Evolutionary conservation across 176 grass and related monocot species (phyloP).

Genomic region (Phoenix roebelenii): DNA sequence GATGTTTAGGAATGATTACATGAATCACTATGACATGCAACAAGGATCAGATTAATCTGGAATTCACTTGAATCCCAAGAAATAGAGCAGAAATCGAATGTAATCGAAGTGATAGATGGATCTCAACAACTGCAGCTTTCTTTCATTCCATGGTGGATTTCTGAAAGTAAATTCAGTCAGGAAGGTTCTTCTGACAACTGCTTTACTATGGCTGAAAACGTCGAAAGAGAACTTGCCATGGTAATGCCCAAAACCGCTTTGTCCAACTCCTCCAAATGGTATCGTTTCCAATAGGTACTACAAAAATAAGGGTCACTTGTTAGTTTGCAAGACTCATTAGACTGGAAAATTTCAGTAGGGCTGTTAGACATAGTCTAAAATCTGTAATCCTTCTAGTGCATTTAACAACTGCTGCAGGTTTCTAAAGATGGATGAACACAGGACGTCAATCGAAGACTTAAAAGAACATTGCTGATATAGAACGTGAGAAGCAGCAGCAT

Average conservation of each 20-base stretch:
- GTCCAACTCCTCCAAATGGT: conserved; percentile 79
- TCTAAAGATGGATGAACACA: no score
- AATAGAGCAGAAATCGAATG: conserved; percentile 36
- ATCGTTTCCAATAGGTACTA: conserved; percentile 55
- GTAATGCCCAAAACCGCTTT: conserved; percentile 82
- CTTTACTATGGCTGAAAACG: conserved; percentile 85
- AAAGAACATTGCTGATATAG: no score
- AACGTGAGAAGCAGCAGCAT: no score
- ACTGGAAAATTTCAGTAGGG: no score
- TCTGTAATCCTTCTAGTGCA: no score
- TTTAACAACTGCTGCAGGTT: no score
- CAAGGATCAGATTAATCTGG: no score
- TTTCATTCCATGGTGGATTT: conserved; percentile 72
- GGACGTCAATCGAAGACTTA: no score
- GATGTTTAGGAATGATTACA: no score
- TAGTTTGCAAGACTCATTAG: no score
- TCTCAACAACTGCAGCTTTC: conserved; percentile 59
- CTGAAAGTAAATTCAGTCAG: conserved; percentile 51
- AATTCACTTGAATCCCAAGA: conserved; percentile 47
- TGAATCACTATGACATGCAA: no score
- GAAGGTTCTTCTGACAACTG: conserved; percentile 52
- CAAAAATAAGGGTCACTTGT: neutral
- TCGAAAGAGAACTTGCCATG: conserved; percentile 93
- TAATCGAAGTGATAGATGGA: conserved; percentile 50
- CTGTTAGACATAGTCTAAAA: no score